Evolutionary conservation across 139 green algal genomes (phyloP), one percentile per base, ranked within the genome.

Genomic region (Prasinococcaceae sp.): DNA sequence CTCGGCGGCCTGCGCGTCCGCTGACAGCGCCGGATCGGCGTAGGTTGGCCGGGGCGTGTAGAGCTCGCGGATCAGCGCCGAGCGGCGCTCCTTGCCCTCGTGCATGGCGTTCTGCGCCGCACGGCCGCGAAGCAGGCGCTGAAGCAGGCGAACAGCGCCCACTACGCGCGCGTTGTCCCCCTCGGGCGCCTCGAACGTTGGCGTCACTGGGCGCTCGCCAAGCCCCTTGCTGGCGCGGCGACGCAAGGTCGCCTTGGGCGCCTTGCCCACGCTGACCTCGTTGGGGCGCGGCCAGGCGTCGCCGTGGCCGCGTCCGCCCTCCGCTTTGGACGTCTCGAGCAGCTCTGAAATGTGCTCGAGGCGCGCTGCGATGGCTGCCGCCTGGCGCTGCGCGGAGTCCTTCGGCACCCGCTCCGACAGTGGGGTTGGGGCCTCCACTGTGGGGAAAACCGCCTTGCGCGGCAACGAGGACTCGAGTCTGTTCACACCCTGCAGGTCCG

Each of bases 51-150:
- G 12, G 8, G 58, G 37, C 30, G 53, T 37, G n/a, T 72, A 47
- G 17, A 44, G 23, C 55, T 77, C 65, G 28, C 62, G 26, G 25
- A 88, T 75, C 8, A 88, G 71, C 35, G 76, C 73, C 56, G 69
- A 33, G 17, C 65, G 68, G 32, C 59, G 50, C 28, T 54, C 42
- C 58, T 76, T 74, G 49, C 69, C 76, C 50, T 77, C 71, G 41
- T 72, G 82, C 74, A 86, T 82, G 6, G 62, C 30, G 50, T 79
- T 84, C 75, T 90, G 81, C 19, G 65, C 73, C n/a, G 81, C 81
- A 4, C 81, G 73, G 6, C 81, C 81, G 0, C 81, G 63, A 60
- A 90, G 66, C 51, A 90, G 61, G 9, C 79, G 66, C 70, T 90
- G 80, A 55, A 88, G 72, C 63, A 89, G 59, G 42, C 74, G 53